Evolutionary conservation across 2,329 filamentous ascomycete species (phyloP).

Genomic region (Mycosphaerella arachidis): DNA sequence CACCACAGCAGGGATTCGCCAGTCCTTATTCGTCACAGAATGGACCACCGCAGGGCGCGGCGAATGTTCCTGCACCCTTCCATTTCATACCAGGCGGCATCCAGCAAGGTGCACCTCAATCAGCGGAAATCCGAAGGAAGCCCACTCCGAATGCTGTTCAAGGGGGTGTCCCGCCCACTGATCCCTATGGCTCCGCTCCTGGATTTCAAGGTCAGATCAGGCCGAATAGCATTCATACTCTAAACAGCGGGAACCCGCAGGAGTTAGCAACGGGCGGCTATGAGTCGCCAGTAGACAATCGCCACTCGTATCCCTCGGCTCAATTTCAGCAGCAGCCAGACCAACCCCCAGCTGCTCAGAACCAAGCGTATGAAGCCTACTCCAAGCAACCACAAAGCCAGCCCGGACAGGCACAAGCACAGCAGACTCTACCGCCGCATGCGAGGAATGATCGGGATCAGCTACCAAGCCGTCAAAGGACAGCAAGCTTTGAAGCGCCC

Average conservation of each 20-base stretch:
- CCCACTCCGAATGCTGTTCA: constrained; percentile 25
- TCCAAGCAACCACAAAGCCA: constrained; percentile 13
- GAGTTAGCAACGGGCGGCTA: constrained; percentile 46
- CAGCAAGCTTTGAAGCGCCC: constrained; percentile 29
- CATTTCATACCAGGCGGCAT: constrained; percentile 36
- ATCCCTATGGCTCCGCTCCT: constrained; percentile 35
- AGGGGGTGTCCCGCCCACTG: constrained; percentile 26
- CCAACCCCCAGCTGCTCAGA: constrained; percentile 10
- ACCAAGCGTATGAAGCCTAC: constrained; percentile 22
- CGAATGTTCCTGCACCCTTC: constrained; percentile 30
- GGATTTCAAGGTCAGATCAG: constrained; percentile 36
- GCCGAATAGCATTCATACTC: constrained; percentile 36
- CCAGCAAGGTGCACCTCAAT: constrained; percentile 20
- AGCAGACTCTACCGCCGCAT: constrained; percentile 11
- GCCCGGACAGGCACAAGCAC: constrained; percentile 12
- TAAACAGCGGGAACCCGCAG: constrained; percentile 40
- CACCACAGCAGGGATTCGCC: constrained; percentile 25
- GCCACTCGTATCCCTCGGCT: constrained; percentile 37
- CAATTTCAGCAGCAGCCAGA: constrained; percentile 25
- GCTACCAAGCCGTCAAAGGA: constrained; percentile 26
- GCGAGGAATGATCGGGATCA: constrained; percentile 17
- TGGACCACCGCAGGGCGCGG: constrained; percentile 18
- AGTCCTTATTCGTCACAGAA: constrained; percentile 25
- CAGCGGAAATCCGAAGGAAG: constrained; percentile 14
- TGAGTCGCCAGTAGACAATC: constrained; percentile 45